phyloP scores from a whole-genome alignment of 106 monocot genomes.

The Dendrobium nobile region DNA sequence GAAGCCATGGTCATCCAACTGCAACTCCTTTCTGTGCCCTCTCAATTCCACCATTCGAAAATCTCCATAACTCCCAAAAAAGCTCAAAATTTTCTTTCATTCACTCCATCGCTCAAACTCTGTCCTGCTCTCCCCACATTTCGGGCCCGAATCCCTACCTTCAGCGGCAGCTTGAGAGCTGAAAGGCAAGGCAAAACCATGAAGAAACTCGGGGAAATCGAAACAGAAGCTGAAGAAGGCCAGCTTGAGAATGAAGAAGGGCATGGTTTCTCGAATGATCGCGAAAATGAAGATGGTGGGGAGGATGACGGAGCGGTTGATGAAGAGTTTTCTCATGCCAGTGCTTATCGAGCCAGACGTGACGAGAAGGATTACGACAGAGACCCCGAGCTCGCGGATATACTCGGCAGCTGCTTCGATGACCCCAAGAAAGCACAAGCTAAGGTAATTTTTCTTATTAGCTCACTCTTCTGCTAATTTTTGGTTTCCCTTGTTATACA shows the following conservation, averaged over 20 bases:
- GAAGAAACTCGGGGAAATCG: background rate
- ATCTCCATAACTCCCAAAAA: background rate
- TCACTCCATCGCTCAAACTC: background rate
- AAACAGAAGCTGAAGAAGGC: background rate
- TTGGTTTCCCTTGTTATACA: background rate
- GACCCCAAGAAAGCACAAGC: conserved; percentile 83
- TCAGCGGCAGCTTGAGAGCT: background rate
- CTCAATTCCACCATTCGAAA: background rate
- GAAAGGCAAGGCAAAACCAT: background rate
- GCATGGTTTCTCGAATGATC: conserved; percentile 6
- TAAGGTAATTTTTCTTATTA: conserved; percentile 19
- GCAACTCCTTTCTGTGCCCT: background rate
- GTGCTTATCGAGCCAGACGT: conserved; percentile 21
- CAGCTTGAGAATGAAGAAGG: conserved; percentile 9
- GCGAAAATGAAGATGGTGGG: background rate
- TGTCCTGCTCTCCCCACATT: background rate
- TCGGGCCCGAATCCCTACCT: background rate
- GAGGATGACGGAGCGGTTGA: conserved; percentile 11
- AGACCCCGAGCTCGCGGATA: conserved; percentile 86
- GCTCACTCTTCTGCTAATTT: background rate
- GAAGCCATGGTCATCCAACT: conserved; percentile 3
- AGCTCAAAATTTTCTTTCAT: background rate
- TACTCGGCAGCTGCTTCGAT: conserved; percentile 69
- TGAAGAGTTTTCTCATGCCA: conserved; percentile 13
- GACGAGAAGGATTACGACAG: conserved; percentile 59